These are phyloP conservation scores for Rhodotorula sp. DNA, from an alignment of 1,284 basidiomycete genomes.

Conservation along the genomic window DNA sequence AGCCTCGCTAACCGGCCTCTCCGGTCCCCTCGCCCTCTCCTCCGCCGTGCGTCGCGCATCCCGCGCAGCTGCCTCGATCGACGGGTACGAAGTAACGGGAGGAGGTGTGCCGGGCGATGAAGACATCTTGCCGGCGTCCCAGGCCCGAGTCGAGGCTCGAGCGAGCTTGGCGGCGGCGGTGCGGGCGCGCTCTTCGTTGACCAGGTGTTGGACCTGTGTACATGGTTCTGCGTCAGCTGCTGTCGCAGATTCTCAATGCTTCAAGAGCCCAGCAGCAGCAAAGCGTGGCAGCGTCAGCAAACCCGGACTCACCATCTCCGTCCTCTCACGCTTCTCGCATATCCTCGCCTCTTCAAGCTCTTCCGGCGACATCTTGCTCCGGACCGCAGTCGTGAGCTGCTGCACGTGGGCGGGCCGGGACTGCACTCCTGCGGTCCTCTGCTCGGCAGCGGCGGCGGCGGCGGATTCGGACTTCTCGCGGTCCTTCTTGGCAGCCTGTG, in stretches of 20 bases:
- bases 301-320: too few species aligned
- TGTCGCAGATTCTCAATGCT: too few species aligned
- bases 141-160: conserved; percentile 34
- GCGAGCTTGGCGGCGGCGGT: conserved; percentile 38
- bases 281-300: too few species aligned
- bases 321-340: too few species aligned
- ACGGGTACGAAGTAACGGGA: conserved; percentile 12
- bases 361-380: too few species aligned
- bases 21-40: not conserved
- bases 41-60: not conserved
- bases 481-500: conserved; percentile 9
- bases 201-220: conserved; percentile 31
- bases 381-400: not conserved
- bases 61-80: conserved; percentile 6
- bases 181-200: conserved; percentile 36
- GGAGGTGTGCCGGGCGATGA: not conserved
- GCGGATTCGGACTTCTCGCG: conserved; percentile 1
- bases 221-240: too few species aligned
- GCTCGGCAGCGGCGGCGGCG: conserved; percentile 4
- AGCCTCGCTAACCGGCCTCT: not conserved
- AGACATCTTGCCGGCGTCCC: conserved; percentile 38
- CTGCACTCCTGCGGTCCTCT: conserved; percentile 11
- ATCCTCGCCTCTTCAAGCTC: too few species aligned
- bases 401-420: too few species aligned
- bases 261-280: too few species aligned